These are phyloP conservation scores for Pleurotus sapidus DNA, from an alignment of 768 basidiomycete genomes.

Conservation along the genomic window DNA sequence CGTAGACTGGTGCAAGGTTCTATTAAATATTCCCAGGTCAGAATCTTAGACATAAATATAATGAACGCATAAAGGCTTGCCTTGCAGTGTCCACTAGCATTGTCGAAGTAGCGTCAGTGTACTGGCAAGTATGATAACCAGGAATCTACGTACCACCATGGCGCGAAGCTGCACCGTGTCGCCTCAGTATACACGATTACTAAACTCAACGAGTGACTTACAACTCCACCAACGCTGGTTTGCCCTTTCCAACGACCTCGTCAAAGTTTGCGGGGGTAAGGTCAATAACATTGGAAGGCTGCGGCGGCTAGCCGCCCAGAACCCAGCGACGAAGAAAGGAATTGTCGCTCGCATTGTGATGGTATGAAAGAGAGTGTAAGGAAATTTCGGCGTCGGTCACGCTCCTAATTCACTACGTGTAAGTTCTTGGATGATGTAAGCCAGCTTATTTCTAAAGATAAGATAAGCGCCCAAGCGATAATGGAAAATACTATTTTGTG, in stretches of 20 bases:
- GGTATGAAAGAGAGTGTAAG: constrained; percentile 15
- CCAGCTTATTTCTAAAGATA: not conserved
- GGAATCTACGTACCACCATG: constrained; percentile 69
- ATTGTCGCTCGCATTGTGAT: constrained; percentile 58
- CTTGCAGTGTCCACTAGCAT: constrained; percentile 80
- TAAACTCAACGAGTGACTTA: constrained; percentile 36
- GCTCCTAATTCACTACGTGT: not conserved
- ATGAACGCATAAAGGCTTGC: constrained; percentile 32
- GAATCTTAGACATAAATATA: not conserved
- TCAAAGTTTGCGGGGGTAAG: constrained; percentile 77
- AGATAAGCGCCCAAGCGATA: not conserved
- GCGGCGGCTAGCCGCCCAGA: constrained; percentile 47
- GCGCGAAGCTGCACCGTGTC: constrained; percentile 60
- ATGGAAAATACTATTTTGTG: not conserved
- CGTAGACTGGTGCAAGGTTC: constrained; percentile 87
- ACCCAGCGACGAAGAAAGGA: constrained; percentile 51
- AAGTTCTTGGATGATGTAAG: not conserved
- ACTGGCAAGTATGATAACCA: not conserved
- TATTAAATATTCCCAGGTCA: constrained; percentile 21
- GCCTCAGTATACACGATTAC: not conserved
- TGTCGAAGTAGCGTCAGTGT: not conserved
- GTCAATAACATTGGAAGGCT: constrained; percentile 86
- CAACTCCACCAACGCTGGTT: constrained; percentile 90
- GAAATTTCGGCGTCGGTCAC: not conserved
- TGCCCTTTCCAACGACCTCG: constrained; percentile 69